Evolutionary conservation across 768 basidiomycete genomes (phyloP).

Genomic region (Candolleomyces eurysporus): DNA sequence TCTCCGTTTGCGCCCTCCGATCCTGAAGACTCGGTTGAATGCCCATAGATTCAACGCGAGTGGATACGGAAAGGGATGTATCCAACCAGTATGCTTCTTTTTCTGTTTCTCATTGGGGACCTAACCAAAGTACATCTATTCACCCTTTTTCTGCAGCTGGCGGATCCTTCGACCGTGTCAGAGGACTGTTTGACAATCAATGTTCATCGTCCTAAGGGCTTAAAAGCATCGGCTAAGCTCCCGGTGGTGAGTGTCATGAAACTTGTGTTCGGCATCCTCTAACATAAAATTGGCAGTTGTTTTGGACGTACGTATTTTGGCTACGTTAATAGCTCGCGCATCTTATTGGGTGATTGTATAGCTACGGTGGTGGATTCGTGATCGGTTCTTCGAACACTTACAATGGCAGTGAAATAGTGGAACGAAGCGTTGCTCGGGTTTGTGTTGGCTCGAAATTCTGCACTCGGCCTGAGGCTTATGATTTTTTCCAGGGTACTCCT

Average conservation of each 20-base stretch:
- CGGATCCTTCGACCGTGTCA: constrained; percentile 24
- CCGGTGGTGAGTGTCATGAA: constrained; percentile 33
- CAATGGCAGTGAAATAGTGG: constrained; percentile 34
- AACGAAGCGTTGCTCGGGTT: constrained; percentile 35
- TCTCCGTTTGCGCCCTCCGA: constrained; percentile 43
- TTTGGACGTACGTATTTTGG: constrained; percentile 33
- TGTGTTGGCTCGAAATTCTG: constrained; percentile 7
- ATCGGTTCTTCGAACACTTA: constrained; percentile 24
- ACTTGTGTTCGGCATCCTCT: background rate
- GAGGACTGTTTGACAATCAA: constrained; percentile 67
- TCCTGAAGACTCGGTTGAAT: constrained; percentile 38
- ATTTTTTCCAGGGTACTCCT: constrained; percentile 36
- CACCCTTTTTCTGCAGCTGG: background rate
- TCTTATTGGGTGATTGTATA: constrained; percentile 28
- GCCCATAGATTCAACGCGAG: constrained; percentile 41
- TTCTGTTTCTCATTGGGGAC: background rate
- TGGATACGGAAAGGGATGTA: constrained; percentile 44
- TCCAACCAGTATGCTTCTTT: constrained; percentile 40
- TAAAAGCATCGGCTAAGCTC: constrained; percentile 23
- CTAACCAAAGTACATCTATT: too few relatives aligned
- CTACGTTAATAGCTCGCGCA: constrained; percentile 24
- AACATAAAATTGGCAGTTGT: constrained; percentile 21
- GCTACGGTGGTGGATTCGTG: constrained; percentile 35
- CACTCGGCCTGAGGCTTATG: constrained; percentile 9
- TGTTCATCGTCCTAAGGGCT: constrained; percentile 49